Conservation (phyloP, 2,329 filamentous ascomycete genomes). For the Trichoderma breve region DNA sequence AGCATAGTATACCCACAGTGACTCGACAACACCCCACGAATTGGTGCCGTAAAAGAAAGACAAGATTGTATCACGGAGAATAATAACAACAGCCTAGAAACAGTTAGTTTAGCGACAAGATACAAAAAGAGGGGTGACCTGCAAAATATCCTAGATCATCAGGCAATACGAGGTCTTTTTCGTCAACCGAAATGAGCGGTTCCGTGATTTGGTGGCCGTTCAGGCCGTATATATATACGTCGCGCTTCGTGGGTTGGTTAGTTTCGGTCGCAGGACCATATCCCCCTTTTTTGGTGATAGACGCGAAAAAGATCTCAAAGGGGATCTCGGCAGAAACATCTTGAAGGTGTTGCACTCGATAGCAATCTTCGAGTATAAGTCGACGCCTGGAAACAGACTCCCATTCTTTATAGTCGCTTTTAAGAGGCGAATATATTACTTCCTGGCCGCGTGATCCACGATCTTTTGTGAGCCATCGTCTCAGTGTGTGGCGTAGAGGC, state of each 20-base stretch:
- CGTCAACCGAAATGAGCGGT: neutral
- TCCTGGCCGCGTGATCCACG: neutral
- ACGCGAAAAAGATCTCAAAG: neutral
- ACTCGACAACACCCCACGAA: neutral
- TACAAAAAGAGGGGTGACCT: neutral
- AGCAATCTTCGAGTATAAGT: too few relatives aligned
- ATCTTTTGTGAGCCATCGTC: neutral
- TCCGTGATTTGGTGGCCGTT: neutral
- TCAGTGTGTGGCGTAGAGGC: neutral
- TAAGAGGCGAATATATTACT: neutral
- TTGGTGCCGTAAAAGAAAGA: neutral
- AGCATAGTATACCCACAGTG: neutral
- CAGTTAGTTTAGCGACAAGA: neutral
- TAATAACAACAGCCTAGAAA: neutral
- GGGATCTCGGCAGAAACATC: neutral
- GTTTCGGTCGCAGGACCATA: too few relatives aligned
- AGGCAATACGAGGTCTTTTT: neutral
- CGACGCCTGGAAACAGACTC: too few relatives aligned
- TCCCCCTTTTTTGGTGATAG: neutral
- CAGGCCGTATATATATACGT: neutral
- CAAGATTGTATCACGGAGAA: neutral
- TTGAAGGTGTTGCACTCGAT: neutral
- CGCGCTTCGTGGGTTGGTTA: too few relatives aligned
- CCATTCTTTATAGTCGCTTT: too few relatives aligned
- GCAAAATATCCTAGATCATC: neutral